phyloP scores from a whole-genome alignment of 225 moss, liverwort and hornwort species.

The Thuidium tamariscinum region DNA sequence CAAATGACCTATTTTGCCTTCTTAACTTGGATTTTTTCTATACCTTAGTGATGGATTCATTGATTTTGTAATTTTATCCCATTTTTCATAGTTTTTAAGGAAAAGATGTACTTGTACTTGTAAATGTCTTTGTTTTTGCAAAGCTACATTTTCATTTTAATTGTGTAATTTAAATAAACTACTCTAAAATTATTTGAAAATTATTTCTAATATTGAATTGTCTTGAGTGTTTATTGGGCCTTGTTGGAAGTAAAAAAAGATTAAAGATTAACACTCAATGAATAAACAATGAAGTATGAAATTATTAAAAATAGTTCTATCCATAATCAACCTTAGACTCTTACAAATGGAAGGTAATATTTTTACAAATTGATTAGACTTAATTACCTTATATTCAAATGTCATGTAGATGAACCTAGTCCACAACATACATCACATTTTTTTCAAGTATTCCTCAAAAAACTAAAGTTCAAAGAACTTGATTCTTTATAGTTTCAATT shows the following conservation, averaged over 20 bases:
- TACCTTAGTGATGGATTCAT: background rate
- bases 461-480: background rate
- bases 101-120: background rate
- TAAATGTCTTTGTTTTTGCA: too few relatives aligned
- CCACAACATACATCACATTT: background rate
- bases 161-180: background rate
- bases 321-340: background rate
- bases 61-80: background rate
- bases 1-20: background rate
- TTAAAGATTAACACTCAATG: rapidly evolving
- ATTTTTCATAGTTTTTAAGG: background rate
- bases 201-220: background rate
- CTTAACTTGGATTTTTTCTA: background rate
- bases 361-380: background rate
- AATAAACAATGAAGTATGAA: background rate
- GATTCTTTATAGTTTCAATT: rapidly evolving
- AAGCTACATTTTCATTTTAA: background rate
- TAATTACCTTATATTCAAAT: background rate
- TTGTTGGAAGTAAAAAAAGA: background rate
- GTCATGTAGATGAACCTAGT: background rate
- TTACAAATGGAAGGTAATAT: background rate
- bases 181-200: background rate
- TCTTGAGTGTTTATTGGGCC: background rate
- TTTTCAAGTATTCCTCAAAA: background rate
- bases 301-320: background rate